phyloP scores from a whole-genome alignment of 345 rosid species.

The Anacardium occidentale region DNA sequence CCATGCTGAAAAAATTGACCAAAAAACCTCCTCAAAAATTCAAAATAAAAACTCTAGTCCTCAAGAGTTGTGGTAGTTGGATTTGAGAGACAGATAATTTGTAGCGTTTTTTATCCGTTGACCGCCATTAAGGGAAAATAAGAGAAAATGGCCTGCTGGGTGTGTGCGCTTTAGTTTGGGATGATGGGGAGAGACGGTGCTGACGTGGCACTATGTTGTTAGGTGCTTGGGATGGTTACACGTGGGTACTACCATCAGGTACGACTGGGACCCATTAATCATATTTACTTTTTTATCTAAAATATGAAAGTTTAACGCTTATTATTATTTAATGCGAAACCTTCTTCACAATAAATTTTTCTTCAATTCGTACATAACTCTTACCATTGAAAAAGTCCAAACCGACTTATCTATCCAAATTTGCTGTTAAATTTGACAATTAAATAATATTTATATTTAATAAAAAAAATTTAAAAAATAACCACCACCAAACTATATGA shows the following conservation, averaged over 20 bases:
- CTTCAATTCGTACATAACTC: too few species aligned
- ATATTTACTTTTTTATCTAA: too few species aligned
- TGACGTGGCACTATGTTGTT: constrained; percentile 40
- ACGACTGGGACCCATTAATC: constrained; percentile 1
- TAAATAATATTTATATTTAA: too few species aligned
- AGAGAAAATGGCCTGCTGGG: constrained; percentile 13
- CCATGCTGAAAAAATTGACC: constrained; percentile 32
- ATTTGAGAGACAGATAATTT: constrained; percentile 24
- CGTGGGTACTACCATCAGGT: constrained; percentile 30
- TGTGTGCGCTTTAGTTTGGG: neutral
- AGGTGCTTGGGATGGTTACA: constrained; percentile 34
- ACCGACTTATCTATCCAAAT: too few species aligned
- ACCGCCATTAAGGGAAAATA: constrained; percentile 42
- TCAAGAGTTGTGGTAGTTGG: constrained; percentile 8
- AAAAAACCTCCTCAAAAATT: neutral
- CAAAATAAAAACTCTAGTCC: constrained; percentile 1
- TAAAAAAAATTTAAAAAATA: too few species aligned
- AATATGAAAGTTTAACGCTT: too few species aligned
- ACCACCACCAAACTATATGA: too few species aligned
- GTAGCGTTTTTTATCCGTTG: constrained; percentile 43
- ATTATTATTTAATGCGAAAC: too few species aligned
- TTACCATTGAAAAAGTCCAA: too few species aligned
- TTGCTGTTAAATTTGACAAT: too few species aligned
- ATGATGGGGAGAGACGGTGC: constrained; percentile 27
- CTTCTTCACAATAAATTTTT: too few species aligned